These are phyloP conservation scores for Phytomonas sp. DNA, from an alignment of 208 protist species.

Conservation along the genomic window DNA sequence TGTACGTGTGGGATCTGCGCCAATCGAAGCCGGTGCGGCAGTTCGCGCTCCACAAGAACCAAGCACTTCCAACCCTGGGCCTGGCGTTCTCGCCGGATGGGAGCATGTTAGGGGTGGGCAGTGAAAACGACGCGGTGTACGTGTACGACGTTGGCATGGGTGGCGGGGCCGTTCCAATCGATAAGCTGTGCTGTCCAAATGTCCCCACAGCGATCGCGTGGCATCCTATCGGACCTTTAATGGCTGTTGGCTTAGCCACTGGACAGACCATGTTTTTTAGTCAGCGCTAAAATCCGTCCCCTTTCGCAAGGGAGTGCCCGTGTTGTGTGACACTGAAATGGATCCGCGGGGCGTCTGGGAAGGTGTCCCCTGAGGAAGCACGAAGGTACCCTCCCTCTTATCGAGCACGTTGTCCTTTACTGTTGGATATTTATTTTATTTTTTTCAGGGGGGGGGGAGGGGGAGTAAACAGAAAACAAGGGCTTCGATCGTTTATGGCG, in stretches of 20 bases:
- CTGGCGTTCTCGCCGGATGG: constrained; percentile 51
- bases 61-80: constrained; percentile 37
- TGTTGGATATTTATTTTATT: no score
- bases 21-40: constrained; percentile 30
- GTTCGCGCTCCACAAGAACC: constrained; percentile 72
- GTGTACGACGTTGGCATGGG: constrained; percentile 57
- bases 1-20: constrained; percentile 72
- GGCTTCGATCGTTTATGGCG: no score
- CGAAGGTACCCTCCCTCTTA: no score
- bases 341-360: no score
- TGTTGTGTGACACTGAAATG: no score
- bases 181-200: constrained; percentile 26
- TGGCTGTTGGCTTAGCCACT: constrained; percentile 38
- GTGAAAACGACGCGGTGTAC: constrained; percentile 55
- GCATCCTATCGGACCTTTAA: constrained; percentile 54
- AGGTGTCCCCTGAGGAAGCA: no score
- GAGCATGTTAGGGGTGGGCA: constrained; percentile 52
- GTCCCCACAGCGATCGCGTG: constrained; percentile 48
- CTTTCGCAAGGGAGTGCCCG: no score
- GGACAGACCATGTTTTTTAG: constrained; percentile 10
- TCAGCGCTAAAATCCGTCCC: constrained; percentile 4
- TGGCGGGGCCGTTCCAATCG: constrained; percentile 24
- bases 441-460: no score
- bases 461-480: no score
- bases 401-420: no score